phyloP scores from a whole-genome alignment of 148 eudicot genomes.

The Polygonum maritimum region DNA sequence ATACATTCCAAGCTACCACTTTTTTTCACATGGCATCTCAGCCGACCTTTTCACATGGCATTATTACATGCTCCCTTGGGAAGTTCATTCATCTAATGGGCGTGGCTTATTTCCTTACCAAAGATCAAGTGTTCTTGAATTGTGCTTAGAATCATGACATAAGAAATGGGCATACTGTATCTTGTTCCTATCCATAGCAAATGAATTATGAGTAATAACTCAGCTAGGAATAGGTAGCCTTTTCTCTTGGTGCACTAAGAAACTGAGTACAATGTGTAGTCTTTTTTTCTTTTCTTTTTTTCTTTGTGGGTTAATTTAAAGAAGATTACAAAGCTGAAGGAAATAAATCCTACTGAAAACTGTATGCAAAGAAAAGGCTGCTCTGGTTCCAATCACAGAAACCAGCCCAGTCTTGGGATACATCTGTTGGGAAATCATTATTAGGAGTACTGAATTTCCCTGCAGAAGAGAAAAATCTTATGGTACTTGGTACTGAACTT shows the following conservation, averaged over 20 bases:
- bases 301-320: neutral
- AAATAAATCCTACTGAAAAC: neutral
- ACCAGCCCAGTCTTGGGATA: neutral
- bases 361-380: neutral
- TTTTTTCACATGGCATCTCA: neutral
- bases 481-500: neutral
- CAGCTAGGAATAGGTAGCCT: neutral
- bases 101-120: neutral
- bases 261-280: no score
- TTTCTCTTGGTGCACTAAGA: neutral
- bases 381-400: neutral
- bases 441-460: neutral
- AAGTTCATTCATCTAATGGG: no score
- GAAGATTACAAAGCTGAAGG: neutral
- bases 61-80: neutral
- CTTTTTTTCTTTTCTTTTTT: no score
- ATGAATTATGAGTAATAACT: neutral
- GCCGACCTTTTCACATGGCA: neutral
- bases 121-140: neutral
- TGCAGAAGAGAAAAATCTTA: neutral
- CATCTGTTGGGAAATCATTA: neutral
- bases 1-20: neutral
- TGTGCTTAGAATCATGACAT: constrained; percentile 5
- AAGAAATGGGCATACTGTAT: neutral
- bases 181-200: neutral